These are phyloP conservation scores for Rehmannia glutinosa DNA, from an alignment of 257 asterid genomes.

Conservation along the genomic window DNA sequence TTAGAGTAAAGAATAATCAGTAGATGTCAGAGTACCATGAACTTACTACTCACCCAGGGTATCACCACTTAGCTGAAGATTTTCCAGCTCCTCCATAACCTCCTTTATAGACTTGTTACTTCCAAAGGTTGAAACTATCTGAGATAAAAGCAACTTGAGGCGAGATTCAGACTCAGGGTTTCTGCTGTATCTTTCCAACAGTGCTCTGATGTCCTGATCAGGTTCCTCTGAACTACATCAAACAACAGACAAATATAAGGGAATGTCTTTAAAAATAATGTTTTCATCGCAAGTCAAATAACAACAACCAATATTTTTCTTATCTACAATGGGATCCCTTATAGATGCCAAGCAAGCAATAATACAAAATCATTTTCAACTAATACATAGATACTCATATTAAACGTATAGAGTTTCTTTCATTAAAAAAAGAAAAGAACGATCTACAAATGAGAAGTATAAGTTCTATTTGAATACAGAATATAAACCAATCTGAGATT, in stretches of 20 bases:
- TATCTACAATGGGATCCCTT: not conserved
- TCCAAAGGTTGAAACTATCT: constrained; percentile 79
- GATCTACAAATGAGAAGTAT: not conserved
- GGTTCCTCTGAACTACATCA: constrained; percentile 77
- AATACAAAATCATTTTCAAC: not conserved
- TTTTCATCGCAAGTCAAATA: not conserved
- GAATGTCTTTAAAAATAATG: not conserved
- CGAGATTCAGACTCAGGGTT: constrained; percentile 80
- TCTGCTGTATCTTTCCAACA: constrained; percentile 59
- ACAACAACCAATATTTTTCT: not conserved
- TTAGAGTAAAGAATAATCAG: not conserved
- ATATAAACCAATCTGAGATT: not conserved
- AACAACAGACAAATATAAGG: constrained; percentile 5
- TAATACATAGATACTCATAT: not conserved
- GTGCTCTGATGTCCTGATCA: constrained; percentile 51
- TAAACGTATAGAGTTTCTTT: not conserved
- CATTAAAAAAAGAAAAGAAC: not conserved
- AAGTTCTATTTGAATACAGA: not conserved
- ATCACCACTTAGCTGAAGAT: constrained; percentile 75
- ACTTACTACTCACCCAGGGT: constrained; percentile 51
- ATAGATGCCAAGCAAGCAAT: not conserved
- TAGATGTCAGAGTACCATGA: not conserved
- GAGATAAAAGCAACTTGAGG: constrained; percentile 75
- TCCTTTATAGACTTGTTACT: constrained; percentile 63
- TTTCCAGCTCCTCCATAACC: constrained; percentile 69